Evolutionary conservation across 2,329 filamentous ascomycete species (phyloP).

Genomic region (Colletotrichum sp.): DNA sequence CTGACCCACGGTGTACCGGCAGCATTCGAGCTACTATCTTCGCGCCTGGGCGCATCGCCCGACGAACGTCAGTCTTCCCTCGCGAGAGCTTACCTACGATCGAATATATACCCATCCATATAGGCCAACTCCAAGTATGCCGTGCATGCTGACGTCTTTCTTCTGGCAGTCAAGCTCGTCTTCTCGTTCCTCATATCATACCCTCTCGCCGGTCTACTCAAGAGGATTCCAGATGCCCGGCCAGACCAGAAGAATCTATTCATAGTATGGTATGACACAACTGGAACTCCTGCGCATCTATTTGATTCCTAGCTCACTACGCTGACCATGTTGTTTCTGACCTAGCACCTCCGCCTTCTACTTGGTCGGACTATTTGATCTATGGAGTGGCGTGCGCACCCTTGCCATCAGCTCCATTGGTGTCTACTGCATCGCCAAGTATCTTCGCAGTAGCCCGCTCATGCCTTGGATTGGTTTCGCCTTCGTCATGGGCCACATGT

Average conservation of each 20-base stretch:
- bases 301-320: background rate
- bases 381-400: slow-evolving; percentile 85
- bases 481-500: slow-evolving; percentile 96
- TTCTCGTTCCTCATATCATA: slow-evolving; percentile 91
- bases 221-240: slow-evolving; percentile 84
- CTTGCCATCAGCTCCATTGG: slow-evolving; percentile 79
- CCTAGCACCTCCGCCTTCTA: slow-evolving; percentile 83
- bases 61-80: slow-evolving; percentile 47
- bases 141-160: background rate
- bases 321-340: background rate
- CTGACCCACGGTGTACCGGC: background rate
- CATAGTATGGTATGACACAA: slow-evolving; percentile 68
- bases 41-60: slow-evolving; percentile 45
- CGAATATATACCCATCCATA: slow-evolving; percentile 23
- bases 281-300: background rate
- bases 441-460: slow-evolving; percentile 78
- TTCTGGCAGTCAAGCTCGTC: slow-evolving; percentile 81
- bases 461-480: slow-evolving; percentile 98
- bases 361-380: slow-evolving; percentile 88
- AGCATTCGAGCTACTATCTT: slow-evolving; percentile 51
- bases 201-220: slow-evolving; percentile 85
- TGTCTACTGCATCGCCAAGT: slow-evolving; percentile 83
- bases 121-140: background rate
- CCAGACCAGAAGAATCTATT: slow-evolving; percentile 89
- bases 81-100: slow-evolving; percentile 29